phyloP scores from a whole-genome alignment of 2,329 filamentous ascomycete genomes.

The Hymenoscyphus infarciens region DNA sequence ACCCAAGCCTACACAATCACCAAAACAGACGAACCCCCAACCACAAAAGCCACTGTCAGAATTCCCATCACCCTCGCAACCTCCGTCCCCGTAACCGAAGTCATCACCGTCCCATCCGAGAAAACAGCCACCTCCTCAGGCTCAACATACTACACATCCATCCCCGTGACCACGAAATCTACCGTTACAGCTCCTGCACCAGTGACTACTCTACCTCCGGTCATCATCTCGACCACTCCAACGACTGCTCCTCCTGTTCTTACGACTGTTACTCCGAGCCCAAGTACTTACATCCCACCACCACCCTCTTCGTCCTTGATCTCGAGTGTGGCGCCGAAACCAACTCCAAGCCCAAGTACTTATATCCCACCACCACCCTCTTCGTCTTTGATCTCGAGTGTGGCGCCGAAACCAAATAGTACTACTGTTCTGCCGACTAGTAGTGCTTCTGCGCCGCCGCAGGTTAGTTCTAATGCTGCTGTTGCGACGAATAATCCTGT shows the following conservation, averaged over 20 bases:
- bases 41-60: constrained; percentile 26
- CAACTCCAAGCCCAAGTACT: background rate
- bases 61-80: constrained; percentile 26
- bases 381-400: background rate
- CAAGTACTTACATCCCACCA: background rate
- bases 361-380: background rate
- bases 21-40: constrained; percentile 23
- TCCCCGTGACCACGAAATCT: constrained; percentile 10
- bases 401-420: constrained; percentile 11
- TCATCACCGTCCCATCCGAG: constrained; percentile 28
- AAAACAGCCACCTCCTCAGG: constrained; percentile 22
- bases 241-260: constrained; percentile 1
- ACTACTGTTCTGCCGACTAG: background rate
- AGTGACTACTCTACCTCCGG: constrained; percentile 4
- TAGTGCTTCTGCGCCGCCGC: constrained; percentile 15
- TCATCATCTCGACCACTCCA: background rate
- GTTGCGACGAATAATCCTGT: constrained; percentile 26
- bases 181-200: constrained; percentile 15
- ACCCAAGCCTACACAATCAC: constrained; percentile 36
- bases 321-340: constrained; percentile 9
- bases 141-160: constrained; percentile 15
- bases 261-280: background rate
- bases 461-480: constrained; percentile 24
- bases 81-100: constrained; percentile 20
- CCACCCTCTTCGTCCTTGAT: background rate